A percentile compares a stretch with the other conserved stretches of the same genome.
phyloP scores from a whole-genome alignment of 345 rosid species.

The Populus euphratica region DNA sequence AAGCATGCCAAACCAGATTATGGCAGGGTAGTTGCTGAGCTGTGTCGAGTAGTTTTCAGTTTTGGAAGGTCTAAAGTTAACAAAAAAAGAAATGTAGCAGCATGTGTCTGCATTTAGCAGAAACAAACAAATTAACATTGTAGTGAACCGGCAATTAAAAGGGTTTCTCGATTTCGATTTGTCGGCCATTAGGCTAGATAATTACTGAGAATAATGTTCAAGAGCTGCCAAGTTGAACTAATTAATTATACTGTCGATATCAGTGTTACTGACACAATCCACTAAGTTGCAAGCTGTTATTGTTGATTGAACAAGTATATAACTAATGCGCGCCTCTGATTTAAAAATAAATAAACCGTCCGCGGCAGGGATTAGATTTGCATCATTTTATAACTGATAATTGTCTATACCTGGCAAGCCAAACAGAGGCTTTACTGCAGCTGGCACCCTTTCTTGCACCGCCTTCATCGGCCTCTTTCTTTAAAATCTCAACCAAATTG shows the following conservation, averaged over 20 bases:
- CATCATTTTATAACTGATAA: background rate
- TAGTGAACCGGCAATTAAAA: background rate
- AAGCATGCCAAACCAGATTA: background rate
- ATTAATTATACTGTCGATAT: background rate
- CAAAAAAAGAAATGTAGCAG: background rate
- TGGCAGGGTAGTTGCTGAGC: background rate
- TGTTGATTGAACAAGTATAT: background rate
- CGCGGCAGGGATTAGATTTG: background rate
- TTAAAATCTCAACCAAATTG: constrained; percentile 66
- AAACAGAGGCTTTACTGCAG: constrained; percentile 72
- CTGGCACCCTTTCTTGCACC: constrained; percentile 47
- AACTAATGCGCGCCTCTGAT: background rate
- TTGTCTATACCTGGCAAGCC: constrained; percentile 78
- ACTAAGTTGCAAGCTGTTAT: background rate
- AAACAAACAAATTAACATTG: background rate
- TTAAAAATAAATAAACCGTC: background rate
- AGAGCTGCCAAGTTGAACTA: background rate
- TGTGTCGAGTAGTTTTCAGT: background rate
- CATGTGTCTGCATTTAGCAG: background rate
- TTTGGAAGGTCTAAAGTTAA: background rate
- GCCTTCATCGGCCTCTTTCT: constrained; percentile 64
- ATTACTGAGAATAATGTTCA: background rate
- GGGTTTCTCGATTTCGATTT: background rate
- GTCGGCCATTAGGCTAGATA: background rate
- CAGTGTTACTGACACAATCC: background rate